phyloP scores from a whole-genome alignment of 2,329 filamentous ascomycete species.

The Penicillium capsulatum region DNA sequence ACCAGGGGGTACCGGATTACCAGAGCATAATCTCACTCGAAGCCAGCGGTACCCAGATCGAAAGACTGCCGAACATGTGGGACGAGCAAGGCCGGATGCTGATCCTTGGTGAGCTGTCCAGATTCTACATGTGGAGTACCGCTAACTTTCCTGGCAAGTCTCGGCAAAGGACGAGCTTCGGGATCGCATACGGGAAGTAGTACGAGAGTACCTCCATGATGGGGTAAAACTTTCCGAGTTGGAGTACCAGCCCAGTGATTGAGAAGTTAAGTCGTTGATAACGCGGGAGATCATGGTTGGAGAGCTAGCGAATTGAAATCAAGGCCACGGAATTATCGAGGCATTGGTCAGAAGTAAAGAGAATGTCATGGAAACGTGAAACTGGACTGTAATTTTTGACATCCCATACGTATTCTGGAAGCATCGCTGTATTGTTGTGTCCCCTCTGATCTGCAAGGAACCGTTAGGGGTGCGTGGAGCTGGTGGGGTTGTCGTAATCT shows the following conservation, averaged over 20 bases:
- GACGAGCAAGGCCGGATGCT: conserved; percentile 19
- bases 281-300: conserved; percentile 10
- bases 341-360: conserved; percentile 7
- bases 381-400: conserved; percentile 10
- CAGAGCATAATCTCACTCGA: conserved; percentile 20
- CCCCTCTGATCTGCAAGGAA: conserved; percentile 10
- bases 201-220: conserved; percentile 8
- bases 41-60: conserved; percentile 19
- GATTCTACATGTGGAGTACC: conserved; percentile 5
- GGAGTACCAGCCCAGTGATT: conserved; percentile 9
- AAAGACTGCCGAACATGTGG: conserved; percentile 16
- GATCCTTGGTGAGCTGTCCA: conserved; percentile 1
- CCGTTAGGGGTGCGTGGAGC: conserved; percentile 3
- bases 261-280: conserved; percentile 9
- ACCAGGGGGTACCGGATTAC: conserved; percentile 19
- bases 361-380: conserved; percentile 8
- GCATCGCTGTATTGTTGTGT: conserved; percentile 10
- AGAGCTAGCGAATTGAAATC: conserved; percentile 11
- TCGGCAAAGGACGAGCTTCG: conserved; percentile 8
- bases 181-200: conserved; percentile 8
- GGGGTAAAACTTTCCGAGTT: conserved; percentile 7
- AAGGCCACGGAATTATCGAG: conserved; percentile 6
- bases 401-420: conserved; percentile 4
- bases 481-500: conserved; percentile 6
- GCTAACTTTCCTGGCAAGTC: conserved; percentile 5